Conservation (phyloP, 257 asterid species). For the Catharanthus roseus region DNA sequence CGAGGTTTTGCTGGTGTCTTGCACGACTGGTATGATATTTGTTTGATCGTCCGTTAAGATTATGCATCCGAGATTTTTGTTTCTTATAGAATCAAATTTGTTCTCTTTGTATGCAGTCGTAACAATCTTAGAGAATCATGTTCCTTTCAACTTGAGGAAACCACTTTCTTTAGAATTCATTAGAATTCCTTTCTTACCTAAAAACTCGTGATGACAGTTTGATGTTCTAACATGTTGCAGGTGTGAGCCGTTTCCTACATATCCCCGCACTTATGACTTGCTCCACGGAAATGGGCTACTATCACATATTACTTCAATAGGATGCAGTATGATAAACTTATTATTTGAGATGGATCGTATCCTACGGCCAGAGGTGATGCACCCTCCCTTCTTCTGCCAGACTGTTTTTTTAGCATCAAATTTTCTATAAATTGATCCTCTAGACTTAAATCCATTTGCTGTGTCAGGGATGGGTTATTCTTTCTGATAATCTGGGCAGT, state of each 20-base stretch:
- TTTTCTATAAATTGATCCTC: too few relatives aligned
- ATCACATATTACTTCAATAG: slow-evolving; percentile 45
- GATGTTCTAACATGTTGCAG: slow-evolving; percentile 31
- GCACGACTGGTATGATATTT: slow-evolving; percentile 70
- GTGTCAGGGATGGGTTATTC: slow-evolving; percentile 90
- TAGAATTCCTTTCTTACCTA: background rate
- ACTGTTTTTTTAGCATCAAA: too few relatives aligned
- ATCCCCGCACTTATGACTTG: slow-evolving; percentile 93
- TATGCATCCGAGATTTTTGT: background rate
- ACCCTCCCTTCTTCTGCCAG: background rate
- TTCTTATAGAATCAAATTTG: background rate
- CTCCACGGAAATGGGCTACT: slow-evolving; percentile 77
- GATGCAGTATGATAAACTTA: slow-evolving; percentile 55
- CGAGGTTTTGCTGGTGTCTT: slow-evolving; percentile 75
- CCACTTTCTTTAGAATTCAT: background rate
- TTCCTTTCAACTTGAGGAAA: background rate
- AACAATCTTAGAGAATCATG: background rate
- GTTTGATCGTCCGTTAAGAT: background rate
- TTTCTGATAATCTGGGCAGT: slow-evolving; percentile 59
- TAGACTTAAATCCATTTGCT: slow-evolving; percentile 1
- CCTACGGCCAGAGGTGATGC: slow-evolving; percentile 86
- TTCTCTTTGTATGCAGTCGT: background rate
- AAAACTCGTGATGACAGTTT: background rate
- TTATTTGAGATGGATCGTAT: slow-evolving; percentile 88
- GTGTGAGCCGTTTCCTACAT: slow-evolving; percentile 96